These are phyloP conservation scores for Emergomyces orientalis DNA, from an alignment of 2,329 filamentous ascomycete genomes.

Conservation along the genomic window DNA sequence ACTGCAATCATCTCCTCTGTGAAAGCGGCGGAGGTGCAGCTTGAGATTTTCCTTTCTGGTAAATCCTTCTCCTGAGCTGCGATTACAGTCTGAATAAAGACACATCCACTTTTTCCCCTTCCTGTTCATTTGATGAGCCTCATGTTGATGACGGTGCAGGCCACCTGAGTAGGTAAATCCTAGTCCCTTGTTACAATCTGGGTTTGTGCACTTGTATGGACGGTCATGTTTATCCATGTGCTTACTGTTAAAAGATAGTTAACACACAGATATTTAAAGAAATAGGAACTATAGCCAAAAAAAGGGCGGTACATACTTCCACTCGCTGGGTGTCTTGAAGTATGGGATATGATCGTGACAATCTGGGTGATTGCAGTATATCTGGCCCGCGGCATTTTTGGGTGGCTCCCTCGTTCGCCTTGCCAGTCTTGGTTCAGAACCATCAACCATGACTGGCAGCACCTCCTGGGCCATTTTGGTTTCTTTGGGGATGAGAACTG, in stretches of 20 bases:
- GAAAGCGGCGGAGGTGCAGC: slow-evolving; percentile 85
- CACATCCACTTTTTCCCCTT: slow-evolving; percentile 84
- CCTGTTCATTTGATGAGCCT: slow-evolving; percentile 88
- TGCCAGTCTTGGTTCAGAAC: slow-evolving; percentile 33
- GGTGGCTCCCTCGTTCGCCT: slow-evolving; percentile 44
- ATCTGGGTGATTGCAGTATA: slow-evolving; percentile 60
- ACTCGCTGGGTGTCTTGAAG: slow-evolving; percentile 81
- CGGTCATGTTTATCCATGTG: slow-evolving; percentile 98
- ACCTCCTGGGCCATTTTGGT: slow-evolving; percentile 21
- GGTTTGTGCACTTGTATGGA: slow-evolving; percentile 74
- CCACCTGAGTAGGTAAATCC: slow-evolving; percentile 94
- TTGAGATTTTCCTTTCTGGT: slow-evolving; percentile 88
- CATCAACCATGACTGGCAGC: slow-evolving; percentile 26
- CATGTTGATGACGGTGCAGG: slow-evolving; percentile 77
- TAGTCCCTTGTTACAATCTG: slow-evolving; percentile 84
- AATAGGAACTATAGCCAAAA: neutral
- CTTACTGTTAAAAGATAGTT: slow-evolving; percentile 52
- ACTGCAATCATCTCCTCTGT: too few relatives aligned
- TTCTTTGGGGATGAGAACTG: too few relatives aligned
- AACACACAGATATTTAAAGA: neutral
- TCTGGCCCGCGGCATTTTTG: slow-evolving; percentile 61
- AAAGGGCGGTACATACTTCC: slow-evolving; percentile 57
- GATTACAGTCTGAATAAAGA: slow-evolving; percentile 77
- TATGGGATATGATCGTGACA: slow-evolving; percentile 56
- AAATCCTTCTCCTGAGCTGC: slow-evolving; percentile 79